These are phyloP conservation scores for Fusarium fujikuroi DNA, from an alignment of 2,329 filamentous ascomycete species.

Conservation along the genomic window DNA sequence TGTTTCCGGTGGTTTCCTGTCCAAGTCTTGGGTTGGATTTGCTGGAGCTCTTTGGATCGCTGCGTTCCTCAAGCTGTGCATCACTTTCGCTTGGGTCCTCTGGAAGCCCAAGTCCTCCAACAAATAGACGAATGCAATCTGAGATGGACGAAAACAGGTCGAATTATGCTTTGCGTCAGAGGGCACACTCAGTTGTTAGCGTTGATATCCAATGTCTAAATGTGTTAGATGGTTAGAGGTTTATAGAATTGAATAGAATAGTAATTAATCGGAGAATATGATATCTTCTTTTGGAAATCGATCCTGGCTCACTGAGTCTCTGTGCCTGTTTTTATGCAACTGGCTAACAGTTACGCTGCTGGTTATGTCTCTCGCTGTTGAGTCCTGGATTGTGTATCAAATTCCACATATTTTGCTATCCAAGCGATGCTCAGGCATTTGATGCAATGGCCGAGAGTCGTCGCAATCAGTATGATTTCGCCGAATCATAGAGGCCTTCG, in stretches of 20 bases:
- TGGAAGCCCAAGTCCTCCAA: constrained; percentile 39
- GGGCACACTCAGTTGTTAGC: not conserved
- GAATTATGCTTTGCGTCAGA: too few species aligned
- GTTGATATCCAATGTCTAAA: not conserved
- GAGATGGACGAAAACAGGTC: not conserved
- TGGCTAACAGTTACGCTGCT: fast-evolving
- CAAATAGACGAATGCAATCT: not conserved
- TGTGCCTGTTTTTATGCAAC: fast-evolving
- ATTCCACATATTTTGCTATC: not conserved
- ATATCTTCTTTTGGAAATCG: fast-evolving
- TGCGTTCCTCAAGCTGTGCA: constrained; percentile 40
- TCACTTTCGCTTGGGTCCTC: constrained; percentile 35
- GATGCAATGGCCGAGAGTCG: too few species aligned
- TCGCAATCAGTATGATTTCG: too few species aligned
- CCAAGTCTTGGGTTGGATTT: constrained; percentile 44
- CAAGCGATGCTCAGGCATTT: fast-evolving
- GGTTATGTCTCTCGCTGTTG: fast-evolving
- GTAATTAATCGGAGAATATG: not conserved
- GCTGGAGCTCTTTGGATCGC: constrained; percentile 45
- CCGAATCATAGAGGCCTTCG: not conserved
- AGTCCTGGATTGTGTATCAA: fast-evolving
- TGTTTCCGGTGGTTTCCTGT: constrained; percentile 41
- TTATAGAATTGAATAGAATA: not conserved
- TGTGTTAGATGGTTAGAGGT: fast-evolving
- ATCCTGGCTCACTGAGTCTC: not conserved